phyloP scores from a whole-genome alignment of 768 basidiomycete species.

The Glaciozyma antarctica region DNA sequence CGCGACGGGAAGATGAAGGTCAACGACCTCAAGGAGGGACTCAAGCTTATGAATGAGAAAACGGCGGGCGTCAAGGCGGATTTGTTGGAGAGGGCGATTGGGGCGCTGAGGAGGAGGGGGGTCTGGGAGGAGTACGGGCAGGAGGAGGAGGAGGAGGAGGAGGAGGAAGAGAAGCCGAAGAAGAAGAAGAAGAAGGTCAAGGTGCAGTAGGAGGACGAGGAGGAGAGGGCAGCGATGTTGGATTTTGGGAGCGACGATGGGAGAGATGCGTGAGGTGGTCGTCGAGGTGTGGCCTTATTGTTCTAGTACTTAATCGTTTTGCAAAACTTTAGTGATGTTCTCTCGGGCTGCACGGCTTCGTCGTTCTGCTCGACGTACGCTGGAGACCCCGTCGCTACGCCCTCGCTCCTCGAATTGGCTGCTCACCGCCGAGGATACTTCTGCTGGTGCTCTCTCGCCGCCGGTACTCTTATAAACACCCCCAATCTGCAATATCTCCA shows the following conservation, averaged over 20 bases:
- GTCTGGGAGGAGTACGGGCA: background rate
- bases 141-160: background rate
- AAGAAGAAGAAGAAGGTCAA: background rate
- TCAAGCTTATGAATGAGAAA: constrained; percentile 2
- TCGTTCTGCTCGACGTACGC: too few relatives aligned
- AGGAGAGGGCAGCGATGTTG: background rate
- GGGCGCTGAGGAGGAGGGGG: background rate
- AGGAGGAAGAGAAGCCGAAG: background rate
- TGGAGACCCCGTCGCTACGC: too few relatives aligned
- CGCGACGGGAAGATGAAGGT: constrained; percentile 3
- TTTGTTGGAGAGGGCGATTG: constrained; percentile 1
- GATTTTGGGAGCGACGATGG: constrained; percentile 6
- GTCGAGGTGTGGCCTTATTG: too few relatives aligned
- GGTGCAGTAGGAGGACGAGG: background rate
- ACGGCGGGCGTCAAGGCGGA: constrained; percentile 17
- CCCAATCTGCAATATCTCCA: too few relatives aligned
- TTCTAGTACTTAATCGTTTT: too few relatives aligned
- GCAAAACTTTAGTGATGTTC: too few relatives aligned
- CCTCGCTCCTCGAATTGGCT: too few relatives aligned
- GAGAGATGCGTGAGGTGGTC: too few relatives aligned
- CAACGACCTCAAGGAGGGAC: constrained; percentile 7
- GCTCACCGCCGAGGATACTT: too few relatives aligned
- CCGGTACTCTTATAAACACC: too few relatives aligned
- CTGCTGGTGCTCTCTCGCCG: too few relatives aligned
- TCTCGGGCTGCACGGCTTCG: too few relatives aligned